Evolutionary conservation across 108 stramenopile species (phyloP).

Genomic region (Nitzschia inconspicua): DNA sequence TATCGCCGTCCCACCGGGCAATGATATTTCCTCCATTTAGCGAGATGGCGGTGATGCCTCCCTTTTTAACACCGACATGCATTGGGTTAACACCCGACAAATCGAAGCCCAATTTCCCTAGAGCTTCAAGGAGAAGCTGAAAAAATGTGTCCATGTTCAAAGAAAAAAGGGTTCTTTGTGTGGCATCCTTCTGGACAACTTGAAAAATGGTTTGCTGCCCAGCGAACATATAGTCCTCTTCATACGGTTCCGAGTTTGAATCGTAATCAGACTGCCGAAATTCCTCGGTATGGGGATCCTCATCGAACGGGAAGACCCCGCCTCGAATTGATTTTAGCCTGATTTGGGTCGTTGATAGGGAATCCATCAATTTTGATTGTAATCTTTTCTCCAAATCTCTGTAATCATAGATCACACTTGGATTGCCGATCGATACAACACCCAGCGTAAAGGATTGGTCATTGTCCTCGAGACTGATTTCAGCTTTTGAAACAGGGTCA

Average conservation of each 20-base stretch:
- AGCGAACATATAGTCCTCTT: conserved; percentile 49
- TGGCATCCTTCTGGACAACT: conserved; percentile 18
- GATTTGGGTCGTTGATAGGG: not conserved
- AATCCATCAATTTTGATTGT: not conserved
- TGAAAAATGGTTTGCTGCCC: conserved; percentile 67
- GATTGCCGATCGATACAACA: conserved; percentile 2
- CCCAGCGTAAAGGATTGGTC: conserved; percentile 13
- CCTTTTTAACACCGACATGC: conserved; percentile 23
- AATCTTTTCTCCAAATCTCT: conserved; percentile 7
- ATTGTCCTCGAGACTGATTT: conserved; percentile 11
- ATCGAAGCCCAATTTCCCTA: not conserved
- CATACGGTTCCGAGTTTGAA: conserved; percentile 44
- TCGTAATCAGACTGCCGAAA: conserved; percentile 58
- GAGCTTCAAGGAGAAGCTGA: not conserved
- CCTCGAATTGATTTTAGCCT: conserved; percentile 6
- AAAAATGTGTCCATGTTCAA: conserved; percentile 6
- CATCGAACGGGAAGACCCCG: conserved; percentile 1
- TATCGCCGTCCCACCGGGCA: conserved; percentile 38
- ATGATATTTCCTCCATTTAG: conserved; percentile 21
- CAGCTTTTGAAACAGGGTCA: conserved; percentile 18
- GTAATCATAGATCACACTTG: not conserved
- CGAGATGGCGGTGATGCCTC: conserved; percentile 4
- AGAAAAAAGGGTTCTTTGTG: not conserved
- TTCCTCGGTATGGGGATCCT: conserved; percentile 7
- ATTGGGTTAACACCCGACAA: conserved; percentile 1